These are phyloP conservation scores for Calycina herbarum DNA, from an alignment of 2,329 filamentous ascomycete species.

Conservation along the genomic window DNA sequence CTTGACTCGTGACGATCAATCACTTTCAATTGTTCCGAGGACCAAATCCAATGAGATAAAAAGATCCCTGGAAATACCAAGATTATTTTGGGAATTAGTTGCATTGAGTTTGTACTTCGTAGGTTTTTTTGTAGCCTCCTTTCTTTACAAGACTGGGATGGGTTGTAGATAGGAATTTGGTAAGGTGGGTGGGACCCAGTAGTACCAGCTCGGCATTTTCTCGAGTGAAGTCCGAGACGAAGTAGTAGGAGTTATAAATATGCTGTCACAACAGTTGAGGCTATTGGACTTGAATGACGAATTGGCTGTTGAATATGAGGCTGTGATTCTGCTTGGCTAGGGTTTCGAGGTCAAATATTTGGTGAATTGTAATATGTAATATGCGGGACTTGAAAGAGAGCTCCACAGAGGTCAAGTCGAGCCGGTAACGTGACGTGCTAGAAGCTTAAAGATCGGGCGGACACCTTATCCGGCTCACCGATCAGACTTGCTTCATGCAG, in stretches of 20 bases:
- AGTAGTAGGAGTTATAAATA: background rate
- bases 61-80: no score
- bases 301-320: background rate
- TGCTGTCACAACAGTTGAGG: background rate
- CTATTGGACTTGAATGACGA: background rate
- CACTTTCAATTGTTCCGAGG: no score
- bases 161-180: background rate
- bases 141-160: background rate
- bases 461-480: background rate
- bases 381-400: background rate
- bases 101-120: background rate
- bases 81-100: background rate
- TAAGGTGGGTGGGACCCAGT: background rate
- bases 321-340: background rate
- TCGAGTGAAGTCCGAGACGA: background rate
- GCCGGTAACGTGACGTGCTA: background rate
- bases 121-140: background rate
- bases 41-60: no score
- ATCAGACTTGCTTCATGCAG: constrained; percentile 7
- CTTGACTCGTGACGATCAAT: no score
- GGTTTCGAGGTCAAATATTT: background rate
- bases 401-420: background rate
- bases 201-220: background rate
- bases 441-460: background rate
- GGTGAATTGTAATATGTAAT: no score